These are phyloP conservation scores for Prunus padus DNA, from an alignment of 306 rosid genomes.

Conservation along the genomic window DNA sequence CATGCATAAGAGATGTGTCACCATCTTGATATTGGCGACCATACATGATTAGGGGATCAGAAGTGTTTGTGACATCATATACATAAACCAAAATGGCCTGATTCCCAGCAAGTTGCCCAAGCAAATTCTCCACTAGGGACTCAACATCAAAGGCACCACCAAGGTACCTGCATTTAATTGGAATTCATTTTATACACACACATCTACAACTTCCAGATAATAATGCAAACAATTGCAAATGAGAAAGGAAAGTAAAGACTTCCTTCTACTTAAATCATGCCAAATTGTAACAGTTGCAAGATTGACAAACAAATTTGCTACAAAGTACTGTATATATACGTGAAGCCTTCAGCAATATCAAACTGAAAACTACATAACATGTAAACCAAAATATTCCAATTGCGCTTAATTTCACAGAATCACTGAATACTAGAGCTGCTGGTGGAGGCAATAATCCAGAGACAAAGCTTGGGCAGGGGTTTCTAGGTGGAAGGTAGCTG, in stretches of 20 bases:
- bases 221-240: background rate
- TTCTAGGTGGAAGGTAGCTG: background rate
- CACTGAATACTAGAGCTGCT: background rate
- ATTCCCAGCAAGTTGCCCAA: conserved; percentile 94
- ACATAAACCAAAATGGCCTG: conserved; percentile 90
- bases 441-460: background rate
- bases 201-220: conserved; percentile 23
- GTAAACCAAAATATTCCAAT: no score
- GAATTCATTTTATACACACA: conserved; percentile 26
- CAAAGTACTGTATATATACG: background rate
- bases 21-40: conserved; percentile 82
- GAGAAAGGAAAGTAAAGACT: background rate
- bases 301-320: background rate
- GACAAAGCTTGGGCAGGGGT: background rate
- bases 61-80: conserved; percentile 79
- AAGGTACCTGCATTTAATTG: conserved; percentile 59
- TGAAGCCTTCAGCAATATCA: background rate
- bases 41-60: conserved; percentile 77
- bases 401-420: background rate
- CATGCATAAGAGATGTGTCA: conserved; percentile 69
- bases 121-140: conserved; percentile 97
- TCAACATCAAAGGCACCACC: conserved; percentile 99
- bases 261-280: background rate
- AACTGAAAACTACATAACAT: background rate
- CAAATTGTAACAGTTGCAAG: background rate